A percentile compares a stretch with the other conserved stretches of the same genome.
Conservation (phyloP, 352 stramenopile species). For the Globisporangium splendens region DNA sequence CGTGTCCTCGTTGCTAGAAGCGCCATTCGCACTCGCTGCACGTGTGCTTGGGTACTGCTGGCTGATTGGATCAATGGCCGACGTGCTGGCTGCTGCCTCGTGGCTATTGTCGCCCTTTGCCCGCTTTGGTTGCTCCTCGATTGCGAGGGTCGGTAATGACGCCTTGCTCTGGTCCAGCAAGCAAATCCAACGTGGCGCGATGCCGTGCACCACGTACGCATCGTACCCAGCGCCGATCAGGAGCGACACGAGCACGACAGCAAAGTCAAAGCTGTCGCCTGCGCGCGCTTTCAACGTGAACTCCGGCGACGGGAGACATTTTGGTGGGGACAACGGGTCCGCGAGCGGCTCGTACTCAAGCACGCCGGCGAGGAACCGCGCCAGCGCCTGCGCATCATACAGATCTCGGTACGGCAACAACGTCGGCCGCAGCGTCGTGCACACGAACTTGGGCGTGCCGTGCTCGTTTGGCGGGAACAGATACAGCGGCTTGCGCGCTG, state of each 20-base stretch:
- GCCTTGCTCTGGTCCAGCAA: conserved; percentile 89
- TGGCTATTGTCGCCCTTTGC: conserved; percentile 22
- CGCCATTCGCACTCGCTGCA: background rate
- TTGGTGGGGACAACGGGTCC: conserved; percentile 64
- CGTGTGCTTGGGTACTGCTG: background rate
- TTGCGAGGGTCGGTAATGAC: conserved; percentile 48
- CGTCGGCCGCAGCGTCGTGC: conserved; percentile 91
- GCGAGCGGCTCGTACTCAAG: conserved; percentile 94
- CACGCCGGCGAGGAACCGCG: conserved; percentile 88
- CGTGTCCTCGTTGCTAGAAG: conserved; percentile 16
- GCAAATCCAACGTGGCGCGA: conserved; percentile 86
- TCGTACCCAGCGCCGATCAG: conserved; percentile 94
- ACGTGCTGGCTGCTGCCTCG: background rate
- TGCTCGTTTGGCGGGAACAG: conserved; percentile 91
- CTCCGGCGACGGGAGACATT: conserved; percentile 76
- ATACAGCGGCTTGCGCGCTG: conserved; percentile 70
- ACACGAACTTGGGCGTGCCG: conserved; percentile 93
- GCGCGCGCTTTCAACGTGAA: conserved; percentile 87
- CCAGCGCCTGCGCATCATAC: conserved; percentile 86
- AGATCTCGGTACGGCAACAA: conserved; percentile 89
- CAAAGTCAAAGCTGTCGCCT: conserved; percentile 93
- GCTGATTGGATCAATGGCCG: background rate
- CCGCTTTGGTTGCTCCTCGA: conserved; percentile 35
- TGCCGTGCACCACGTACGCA: conserved; percentile 91
- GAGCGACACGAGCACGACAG: conserved; percentile 87